These are phyloP conservation scores for Fusarium phyllophilum DNA, from an alignment of 2,329 filamentous ascomycete species.

Conservation along the genomic window DNA sequence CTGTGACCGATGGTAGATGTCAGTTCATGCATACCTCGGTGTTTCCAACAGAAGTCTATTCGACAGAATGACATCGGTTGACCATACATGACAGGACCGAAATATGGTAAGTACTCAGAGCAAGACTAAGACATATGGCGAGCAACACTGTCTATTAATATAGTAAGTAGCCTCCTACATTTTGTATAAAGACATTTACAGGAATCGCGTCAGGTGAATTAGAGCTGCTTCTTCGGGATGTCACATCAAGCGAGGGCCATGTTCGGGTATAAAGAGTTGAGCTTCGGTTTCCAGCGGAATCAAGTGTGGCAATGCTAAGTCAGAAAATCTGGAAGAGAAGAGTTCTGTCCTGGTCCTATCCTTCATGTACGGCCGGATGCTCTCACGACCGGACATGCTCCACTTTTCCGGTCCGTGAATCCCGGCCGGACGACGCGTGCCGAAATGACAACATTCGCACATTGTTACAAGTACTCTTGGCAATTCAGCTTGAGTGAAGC, in stretches of 20 bases:
- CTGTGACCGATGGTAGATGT: neutral
- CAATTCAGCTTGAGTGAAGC: neutral
- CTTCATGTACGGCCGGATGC: neutral
- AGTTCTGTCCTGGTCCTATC: neutral
- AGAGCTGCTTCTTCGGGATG: neutral
- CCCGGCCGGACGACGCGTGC: neutral
- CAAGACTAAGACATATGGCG: neutral
- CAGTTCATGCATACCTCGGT: neutral
- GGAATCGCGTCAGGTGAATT: neutral
- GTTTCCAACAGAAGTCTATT: neutral
- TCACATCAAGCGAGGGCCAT: neutral
- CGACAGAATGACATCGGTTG: neutral
- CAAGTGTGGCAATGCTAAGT: neutral
- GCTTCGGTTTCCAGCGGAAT: too few relatives aligned
- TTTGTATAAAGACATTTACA: neutral
- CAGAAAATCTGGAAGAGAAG: neutral
- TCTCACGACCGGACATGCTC: neutral
- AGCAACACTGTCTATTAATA: neutral
- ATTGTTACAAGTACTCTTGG: neutral
- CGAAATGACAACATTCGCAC: neutral
- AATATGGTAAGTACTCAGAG: neutral
- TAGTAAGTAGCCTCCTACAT: neutral
- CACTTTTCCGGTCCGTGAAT: neutral
- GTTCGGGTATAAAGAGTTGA: neutral
- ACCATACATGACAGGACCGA: neutral